Evolutionary conservation across 2,329 filamentous ascomycete species (phyloP), one percentile per base, ranked within the genome.

Genomic region (Hortaea werneckii): DNA sequence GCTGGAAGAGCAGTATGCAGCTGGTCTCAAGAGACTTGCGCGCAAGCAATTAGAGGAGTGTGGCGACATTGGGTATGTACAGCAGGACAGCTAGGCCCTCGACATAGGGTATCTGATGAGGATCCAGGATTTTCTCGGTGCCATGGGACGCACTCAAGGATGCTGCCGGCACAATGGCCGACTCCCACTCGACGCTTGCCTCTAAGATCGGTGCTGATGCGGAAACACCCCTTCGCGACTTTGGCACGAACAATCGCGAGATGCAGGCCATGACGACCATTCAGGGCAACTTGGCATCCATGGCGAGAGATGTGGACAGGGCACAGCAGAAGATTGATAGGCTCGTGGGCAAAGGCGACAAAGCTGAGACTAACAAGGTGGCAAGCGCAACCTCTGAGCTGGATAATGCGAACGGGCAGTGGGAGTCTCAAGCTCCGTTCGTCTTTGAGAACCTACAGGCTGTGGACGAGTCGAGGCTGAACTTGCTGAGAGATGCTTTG

Each of bases 371-470:
- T 2, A 79, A 80, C 48, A 94, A 92, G 65, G 78, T 92, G 35
- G 85, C 88, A 38, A 76, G 76, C 51, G 88, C 87, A 9, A 75
- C 79, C 8, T 72, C 79, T 12, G 82, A 81, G 53, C 78, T 94
- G 38, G 85, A 94, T 52, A 80, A 80, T 49, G 83, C 87, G n/a
- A 79, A 75, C 39, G 77, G 83, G 54, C 85, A 94, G 62, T 98
- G 92, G 92, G 83, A 95, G 46, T 88, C 87, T 1, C 88, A 95
- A 65, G 87, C 92, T 10, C 92, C 92, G 1, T 96, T 87, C 66
- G 84, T 95, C 50, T 95, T 94, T 61, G 92, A 98, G 67, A 85
- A 83, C 50, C 77, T 98, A 27, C 92, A 98, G 64, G 83, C 86
- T 5, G 72, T 94, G 29, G 92, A 98, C 61, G 92, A 98, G 69